A percentile compares a stretch with the other conserved stretches of the same genome.
Evolutionary conservation across 2,329 filamentous ascomycete species (phyloP).

Genomic region (Sclerotinia spermophila): DNA sequence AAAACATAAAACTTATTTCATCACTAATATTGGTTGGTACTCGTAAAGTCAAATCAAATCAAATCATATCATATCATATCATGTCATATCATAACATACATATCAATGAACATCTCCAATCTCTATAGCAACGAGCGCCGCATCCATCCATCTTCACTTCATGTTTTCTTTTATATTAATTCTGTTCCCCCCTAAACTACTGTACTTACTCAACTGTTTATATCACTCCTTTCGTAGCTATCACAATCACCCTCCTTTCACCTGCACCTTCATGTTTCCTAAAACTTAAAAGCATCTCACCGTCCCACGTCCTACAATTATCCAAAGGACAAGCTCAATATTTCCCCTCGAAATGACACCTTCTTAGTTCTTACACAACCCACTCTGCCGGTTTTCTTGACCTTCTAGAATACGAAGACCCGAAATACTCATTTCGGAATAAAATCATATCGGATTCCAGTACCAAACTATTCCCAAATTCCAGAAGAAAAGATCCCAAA

Average conservation of each 20-base stretch:
- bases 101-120: neutral
- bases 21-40: neutral
- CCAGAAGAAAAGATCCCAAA: neutral
- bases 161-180: neutral
- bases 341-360: conserved; percentile 5
- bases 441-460: neutral
- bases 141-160: neutral
- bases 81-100: neutral
- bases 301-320: conserved; percentile 4
- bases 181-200: neutral
- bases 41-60: neutral
- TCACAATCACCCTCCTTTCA: neutral
- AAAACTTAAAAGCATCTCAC: neutral
- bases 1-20: neutral
- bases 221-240: neutral
- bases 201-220: neutral
- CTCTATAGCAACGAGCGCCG: neutral
- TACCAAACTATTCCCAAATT: neutral
- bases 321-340: neutral
- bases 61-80: neutral
- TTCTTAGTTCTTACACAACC: neutral
- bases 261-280: neutral
- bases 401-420: conserved; percentile 15
- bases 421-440: conserved; percentile 9
- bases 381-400: conserved; percentile 8